phyloP scores from a whole-genome alignment of 164 flowering plant species.

The Santalum album region DNA sequence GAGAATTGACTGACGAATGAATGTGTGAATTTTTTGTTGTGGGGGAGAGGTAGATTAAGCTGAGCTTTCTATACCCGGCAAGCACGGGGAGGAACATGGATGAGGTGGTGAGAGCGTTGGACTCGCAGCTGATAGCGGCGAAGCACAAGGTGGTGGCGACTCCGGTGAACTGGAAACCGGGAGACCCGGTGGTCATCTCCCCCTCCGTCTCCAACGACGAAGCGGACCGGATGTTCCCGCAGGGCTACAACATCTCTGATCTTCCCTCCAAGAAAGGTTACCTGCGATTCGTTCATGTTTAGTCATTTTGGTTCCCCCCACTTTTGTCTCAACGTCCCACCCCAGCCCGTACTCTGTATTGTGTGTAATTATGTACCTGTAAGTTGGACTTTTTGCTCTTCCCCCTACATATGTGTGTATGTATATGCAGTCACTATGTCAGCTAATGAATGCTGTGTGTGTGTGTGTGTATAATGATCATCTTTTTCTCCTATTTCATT shows the following conservation, averaged over 20 bases:
- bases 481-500: too few species aligned
- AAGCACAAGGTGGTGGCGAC: slow-evolving; percentile 74
- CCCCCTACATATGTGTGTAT: too few species aligned
- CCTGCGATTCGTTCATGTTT: slow-evolving; percentile 59
- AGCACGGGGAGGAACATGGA: slow-evolving; percentile 83
- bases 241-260: slow-evolving; percentile 42
- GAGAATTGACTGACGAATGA: too few species aligned
- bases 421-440: too few species aligned
- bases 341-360: too few species aligned
- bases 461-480: too few species aligned
- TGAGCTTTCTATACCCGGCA: slow-evolving; percentile 81
- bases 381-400: too few species aligned
- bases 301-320: too few species aligned
- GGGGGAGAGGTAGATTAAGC: slow-evolving; percentile 60
- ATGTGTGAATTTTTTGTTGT: too few species aligned
- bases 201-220: slow-evolving; percentile 56
- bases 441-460: too few species aligned
- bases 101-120: slow-evolving; percentile 73
- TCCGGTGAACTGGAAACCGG: slow-evolving; percentile 76
- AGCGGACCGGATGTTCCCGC: slow-evolving; percentile 63
- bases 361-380: too few species aligned
- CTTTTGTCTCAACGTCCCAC: too few species aligned
- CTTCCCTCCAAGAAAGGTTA: slow-evolving; percentile 72
- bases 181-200: slow-evolving; percentile 61
- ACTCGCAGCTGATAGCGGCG: slow-evolving; percentile 52